Evolutionary conservation across 1,284 basidiomycete species (phyloP), one percentile per base, ranked within the genome.

Genomic region (Kalmanozyma brasiliensis): DNA sequence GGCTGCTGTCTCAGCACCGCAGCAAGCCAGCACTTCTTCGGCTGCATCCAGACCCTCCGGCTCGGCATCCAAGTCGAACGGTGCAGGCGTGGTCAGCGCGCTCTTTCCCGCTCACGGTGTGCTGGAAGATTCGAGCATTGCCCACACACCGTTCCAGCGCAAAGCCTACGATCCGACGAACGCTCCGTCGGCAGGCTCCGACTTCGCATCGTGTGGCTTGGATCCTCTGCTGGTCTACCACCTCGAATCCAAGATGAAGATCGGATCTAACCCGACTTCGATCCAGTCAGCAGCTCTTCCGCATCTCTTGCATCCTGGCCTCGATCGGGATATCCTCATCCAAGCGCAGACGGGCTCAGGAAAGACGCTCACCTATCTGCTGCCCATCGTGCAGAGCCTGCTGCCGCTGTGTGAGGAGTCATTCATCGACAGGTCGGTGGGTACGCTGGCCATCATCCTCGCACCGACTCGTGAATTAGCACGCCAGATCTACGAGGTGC

Each of bases 341-440:
- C 94, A 98, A 81, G 92, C 93, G 5, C 95, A 99, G 82, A 98
- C 96, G 0, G 96, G 96, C 60, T 98, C 94, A 0, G 96, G 96
- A 74, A 98, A 98, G 84, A 98, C 95, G 0, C 85, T 98, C 20
- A 88, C 95, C 3, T 99, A 92, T 84, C 87, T 98, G 16, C 87
- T 98, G 4, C 96, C 96, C 17, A 94, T 98, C 81, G 87, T 99
- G 35, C 93, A 98, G 75, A 92, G 95, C 79, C 88, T 96, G 37
- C 87, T 98, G 24, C 93, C 93, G 0, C 86, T 98, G 32, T 92
- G 93, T 52, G 87, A 89, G 20, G 73, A 77, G 32, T 93, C 92
- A 1, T 78, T 82, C 42, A 81, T 83, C 52, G 93, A 93, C 79
- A 87, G 89, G 42, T 87, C 86, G 0, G 87, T 91, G 53, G 96